Evolutionary conservation across 495 filamentous ascomycete species (phyloP), one percentile per base, ranked within the genome.

Genomic region (Paragyromitra xinjiangensis): DNA sequence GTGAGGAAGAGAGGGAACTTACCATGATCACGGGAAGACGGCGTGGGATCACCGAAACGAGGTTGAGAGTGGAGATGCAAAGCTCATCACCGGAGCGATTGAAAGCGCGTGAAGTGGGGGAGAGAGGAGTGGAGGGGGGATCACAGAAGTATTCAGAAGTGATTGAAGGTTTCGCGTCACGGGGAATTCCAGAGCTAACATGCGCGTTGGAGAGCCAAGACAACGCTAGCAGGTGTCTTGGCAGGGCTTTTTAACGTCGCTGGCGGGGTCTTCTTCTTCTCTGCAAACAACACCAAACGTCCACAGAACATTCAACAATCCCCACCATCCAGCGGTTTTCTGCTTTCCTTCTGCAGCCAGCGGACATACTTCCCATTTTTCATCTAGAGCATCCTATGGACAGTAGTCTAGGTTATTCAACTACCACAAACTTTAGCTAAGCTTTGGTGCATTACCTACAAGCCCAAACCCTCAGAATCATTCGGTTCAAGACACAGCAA

Each of bases 151-250:
- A 9, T 12, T 11, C 44, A 6, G 3, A 7, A 34, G 6, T 22
- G n/a, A 14, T 56, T 44, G 22, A 69, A 26, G 50, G 16, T 26
- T 11, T 76, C 73, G 67, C 73, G 73, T 76, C 68, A 76, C 73
- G 73, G 66, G 66, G 16, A 69, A 44, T 40, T 19, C 22, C 61
- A 42, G 53, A 34, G 53, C 67, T 16, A 26, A 40, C 53, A 59
- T 69, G 67, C 40, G 64, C 48, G 64, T 68, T 68, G 34, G 53
- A 34, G 48, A 26, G 7, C 55, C 55, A 59, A 59, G 55, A 59
- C 16, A 8, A 37, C 26, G 48, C 48, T n/a, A 62, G 14, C 62
- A 64, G 7, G 42, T 6, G 51, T 40, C 67, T 69, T 69, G 67
- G 67, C 67, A 69, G 67, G 67, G 67, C 53, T 14, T 26, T 6